Evolutionary conservation across 164 flowering plant genomes (phyloP), one percentile per base, ranked within the genome.

Genomic region (Chimonanthus salicifolius): DNA sequence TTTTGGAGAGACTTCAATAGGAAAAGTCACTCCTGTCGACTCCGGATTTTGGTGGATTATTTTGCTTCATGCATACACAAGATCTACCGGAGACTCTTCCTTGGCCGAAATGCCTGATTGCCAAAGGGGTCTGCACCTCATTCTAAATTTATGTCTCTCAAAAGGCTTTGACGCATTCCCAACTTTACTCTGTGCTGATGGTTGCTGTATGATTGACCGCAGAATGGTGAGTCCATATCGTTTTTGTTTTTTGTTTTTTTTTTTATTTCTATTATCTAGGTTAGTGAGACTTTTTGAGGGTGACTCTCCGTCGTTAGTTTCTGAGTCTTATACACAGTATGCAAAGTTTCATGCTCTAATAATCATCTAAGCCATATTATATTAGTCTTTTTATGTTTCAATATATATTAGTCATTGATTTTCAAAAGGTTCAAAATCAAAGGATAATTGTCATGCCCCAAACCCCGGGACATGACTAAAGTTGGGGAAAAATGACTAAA

Each of bases 111-210:
- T 69, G 74, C 92, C 94, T 10, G 93, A 89, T 63, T 87, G 91
- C 81, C 97, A 89, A 83, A 87, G 80, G 84, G 95, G 95, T 20
- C 89, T 90, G 85, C 88, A 84, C 18, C 85, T 90, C 47, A 90
- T 92, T 77, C 78, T 90, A 67, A 90, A 85, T 74, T 74, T 90
- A 69, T 90, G 94, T 70, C 91, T 92, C 48, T 90, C 94, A 33
- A 91, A 92, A 80, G 97, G 97, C 20, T 92, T 92, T 77, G 97
- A 92, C 64, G 90, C 95, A 62, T 90, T 92, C 74, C 97, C 97
- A 2, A 90, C 97, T 58, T 84, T 91, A 64, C 90, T 91, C 6
- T 88, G 94, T 76, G 91, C 97, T 72, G 94, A 91, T 83, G 95
- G 97, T 3, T 92, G 94, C 79, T 88, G 81, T 71, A 92, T 92